A percentile compares a stretch with the other conserved stretches of the same genome.
Evolutionary conservation across 2,329 filamentous ascomycete species (phyloP).

Genomic region (Ophiosphaerella herpotricha): DNA sequence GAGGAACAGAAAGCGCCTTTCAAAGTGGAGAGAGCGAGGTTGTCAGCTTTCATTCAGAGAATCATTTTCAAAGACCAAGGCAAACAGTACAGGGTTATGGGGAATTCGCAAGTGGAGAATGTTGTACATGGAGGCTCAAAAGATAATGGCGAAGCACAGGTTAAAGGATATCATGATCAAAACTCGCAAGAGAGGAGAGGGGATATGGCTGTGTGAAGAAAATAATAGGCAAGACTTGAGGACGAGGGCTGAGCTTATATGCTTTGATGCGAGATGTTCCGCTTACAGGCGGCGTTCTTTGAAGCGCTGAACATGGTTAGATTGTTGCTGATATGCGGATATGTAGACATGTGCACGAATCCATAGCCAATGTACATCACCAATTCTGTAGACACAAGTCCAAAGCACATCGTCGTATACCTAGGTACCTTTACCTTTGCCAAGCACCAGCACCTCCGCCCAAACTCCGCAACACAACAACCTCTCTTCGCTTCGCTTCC

Average conservation of each 20-base stretch:
- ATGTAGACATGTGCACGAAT: no score
- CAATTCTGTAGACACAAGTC: no score
- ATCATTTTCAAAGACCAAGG: conserved; percentile 14
- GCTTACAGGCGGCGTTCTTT: no score
- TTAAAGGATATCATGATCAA: conserved; percentile 1
- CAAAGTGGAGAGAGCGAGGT: conserved; percentile 28
- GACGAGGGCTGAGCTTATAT: no score
- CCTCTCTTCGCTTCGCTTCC: background rate
- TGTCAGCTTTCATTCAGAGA: conserved; percentile 33
- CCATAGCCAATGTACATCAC: no score
- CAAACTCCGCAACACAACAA: conserved; percentile 21
- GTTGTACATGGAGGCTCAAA: conserved; percentile 11
- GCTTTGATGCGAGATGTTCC: no score
- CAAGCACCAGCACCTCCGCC: conserved; percentile 9
- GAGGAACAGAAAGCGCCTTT: conserved; percentile 36
- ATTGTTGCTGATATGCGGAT: no score
- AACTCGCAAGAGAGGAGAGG: conserved; percentile 2
- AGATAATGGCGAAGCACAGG: conserved; percentile 4
- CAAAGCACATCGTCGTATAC: no score
- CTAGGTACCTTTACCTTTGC: background rate
- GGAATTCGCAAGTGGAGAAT: background rate
- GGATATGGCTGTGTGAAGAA: background rate
- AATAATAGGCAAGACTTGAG: no score
- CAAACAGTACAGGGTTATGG: background rate
- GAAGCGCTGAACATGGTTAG: no score